Evolutionary conservation across 1,284 basidiomycete species (phyloP).

Genomic region (Apiotrichum gamsii): DNA sequence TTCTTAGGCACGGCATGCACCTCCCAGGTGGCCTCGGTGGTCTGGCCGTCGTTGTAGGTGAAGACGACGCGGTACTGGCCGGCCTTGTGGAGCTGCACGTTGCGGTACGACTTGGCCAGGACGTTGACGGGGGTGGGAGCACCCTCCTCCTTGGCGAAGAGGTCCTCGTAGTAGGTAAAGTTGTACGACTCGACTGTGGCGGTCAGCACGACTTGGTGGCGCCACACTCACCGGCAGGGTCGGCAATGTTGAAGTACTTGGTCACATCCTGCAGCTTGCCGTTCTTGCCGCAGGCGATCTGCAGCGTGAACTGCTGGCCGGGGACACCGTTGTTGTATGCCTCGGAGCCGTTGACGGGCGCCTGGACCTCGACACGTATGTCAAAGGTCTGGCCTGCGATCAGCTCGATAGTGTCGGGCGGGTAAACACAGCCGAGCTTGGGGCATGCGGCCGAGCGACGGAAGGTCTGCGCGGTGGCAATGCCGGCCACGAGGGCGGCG

Average conservation of each 20-base stretch:
- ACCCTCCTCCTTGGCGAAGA: constrained; percentile 40
- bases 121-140: constrained; percentile 45
- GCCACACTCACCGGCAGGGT: constrained; percentile 24
- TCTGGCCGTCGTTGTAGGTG: constrained; percentile 29
- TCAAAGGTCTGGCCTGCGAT: constrained; percentile 42
- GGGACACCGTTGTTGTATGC: constrained; percentile 46
- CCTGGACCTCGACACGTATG: constrained; percentile 46
- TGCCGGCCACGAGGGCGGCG: constrained; percentile 19
- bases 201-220: too few species aligned
- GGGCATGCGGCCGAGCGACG: constrained; percentile 45
- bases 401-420: constrained; percentile 42
- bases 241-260: constrained; percentile 38
- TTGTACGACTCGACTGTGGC: constrained; percentile 33
- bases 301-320: constrained; percentile 37
- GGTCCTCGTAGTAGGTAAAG: constrained; percentile 44
- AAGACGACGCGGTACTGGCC: constrained; percentile 29
- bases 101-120: constrained; percentile 45
- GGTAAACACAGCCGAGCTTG: constrained; percentile 43
- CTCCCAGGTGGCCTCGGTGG: constrained; percentile 43
- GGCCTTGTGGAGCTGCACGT: constrained; percentile 39
- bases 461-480: constrained; percentile 42
- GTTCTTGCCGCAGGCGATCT: constrained; percentile 35
- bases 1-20: constrained; percentile 29
- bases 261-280: constrained; percentile 34
- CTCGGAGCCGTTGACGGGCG: constrained; percentile 47